Conservation (phyloP, 1,284 basidiomycete species). For the Singerocomus rubriflavus region DNA sequence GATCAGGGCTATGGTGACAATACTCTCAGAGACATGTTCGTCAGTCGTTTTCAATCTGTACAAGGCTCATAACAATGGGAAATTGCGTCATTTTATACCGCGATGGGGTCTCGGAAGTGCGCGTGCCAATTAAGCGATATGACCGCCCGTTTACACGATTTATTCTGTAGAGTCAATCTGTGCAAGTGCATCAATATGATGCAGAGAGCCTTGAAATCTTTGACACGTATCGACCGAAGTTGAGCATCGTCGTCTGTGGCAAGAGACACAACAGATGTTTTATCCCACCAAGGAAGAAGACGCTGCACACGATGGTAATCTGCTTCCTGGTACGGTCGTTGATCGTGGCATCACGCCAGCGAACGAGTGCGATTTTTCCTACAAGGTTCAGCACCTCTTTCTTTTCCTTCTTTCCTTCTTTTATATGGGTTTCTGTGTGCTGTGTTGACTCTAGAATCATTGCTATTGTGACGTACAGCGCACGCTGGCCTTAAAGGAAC, state of each 20-base stretch:
- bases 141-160: neutral
- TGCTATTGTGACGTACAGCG: conserved; percentile 19
- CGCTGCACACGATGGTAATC: conserved; percentile 64
- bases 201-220: conserved; percentile 54
- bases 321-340: conserved; percentile 71
- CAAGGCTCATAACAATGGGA: conserved; percentile 45
- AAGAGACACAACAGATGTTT: conserved; percentile 75
- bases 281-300: conserved; percentile 53
- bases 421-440: conserved; percentile 21
- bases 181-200: conserved; percentile 56
- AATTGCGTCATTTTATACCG: conserved; percentile 67
- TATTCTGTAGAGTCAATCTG: conserved; percentile 58
- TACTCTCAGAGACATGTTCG: conserved; percentile 56
- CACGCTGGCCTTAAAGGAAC: conserved; percentile 64
- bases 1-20: conserved; percentile 35
- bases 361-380: conserved; percentile 76
- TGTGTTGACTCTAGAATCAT: neutral
- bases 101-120: conserved; percentile 74
- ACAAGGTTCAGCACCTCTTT: conserved; percentile 44
- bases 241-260: conserved; percentile 74
- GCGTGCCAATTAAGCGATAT: conserved; percentile 6
- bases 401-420: neutral
- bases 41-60: conserved; percentile 61
- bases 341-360: conserved; percentile 66
- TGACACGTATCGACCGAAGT: conserved; percentile 52